Percentiles rank a stretch among this genome's conserved stretches.
Conservation (phyloP, 495 filamentous ascomycete species). For the Astrothelium subdiscretum region DNA sequence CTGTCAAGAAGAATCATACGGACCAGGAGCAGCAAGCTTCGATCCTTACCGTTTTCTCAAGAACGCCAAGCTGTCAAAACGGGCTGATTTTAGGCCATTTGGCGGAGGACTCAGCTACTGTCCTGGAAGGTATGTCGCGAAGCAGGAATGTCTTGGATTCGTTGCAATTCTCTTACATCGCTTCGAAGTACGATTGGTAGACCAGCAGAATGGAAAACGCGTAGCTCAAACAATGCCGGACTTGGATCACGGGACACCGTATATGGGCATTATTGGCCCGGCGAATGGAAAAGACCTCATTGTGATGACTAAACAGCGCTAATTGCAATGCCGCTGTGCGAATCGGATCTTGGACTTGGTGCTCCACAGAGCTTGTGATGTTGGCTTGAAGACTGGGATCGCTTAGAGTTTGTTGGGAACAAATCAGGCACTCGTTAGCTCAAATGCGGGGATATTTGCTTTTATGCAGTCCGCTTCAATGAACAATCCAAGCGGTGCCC, state of each 20-base stretch:
- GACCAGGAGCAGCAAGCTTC: neutral
- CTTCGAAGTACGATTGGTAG: neutral
- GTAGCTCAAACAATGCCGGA: neutral
- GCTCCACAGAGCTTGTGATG: neutral
- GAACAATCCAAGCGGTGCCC: neutral
- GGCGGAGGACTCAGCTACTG: too few relatives aligned
- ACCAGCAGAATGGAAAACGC: neutral
- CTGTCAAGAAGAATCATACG: neutral
- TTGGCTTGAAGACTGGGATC: neutral
- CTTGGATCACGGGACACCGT: neutral
- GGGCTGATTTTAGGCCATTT: too few relatives aligned
- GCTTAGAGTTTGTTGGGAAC: neutral
- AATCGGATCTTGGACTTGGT: too few relatives aligned
- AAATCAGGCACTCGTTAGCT: neutral
- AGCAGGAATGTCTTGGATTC: too few relatives aligned
- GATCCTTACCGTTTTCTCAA: too few relatives aligned
- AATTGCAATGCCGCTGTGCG: neutral
- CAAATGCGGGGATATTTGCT: neutral
- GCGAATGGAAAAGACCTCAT: neutral
- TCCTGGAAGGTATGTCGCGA: too few relatives aligned
- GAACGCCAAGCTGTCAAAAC: too few relatives aligned
- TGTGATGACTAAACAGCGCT: neutral
- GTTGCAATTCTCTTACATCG: too few relatives aligned
- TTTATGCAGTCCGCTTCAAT: neutral
- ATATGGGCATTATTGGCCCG: neutral